phyloP scores from a whole-genome alignment of 192 early-diverging fungal genomes.

The Rhizophagus prolifer region DNA sequence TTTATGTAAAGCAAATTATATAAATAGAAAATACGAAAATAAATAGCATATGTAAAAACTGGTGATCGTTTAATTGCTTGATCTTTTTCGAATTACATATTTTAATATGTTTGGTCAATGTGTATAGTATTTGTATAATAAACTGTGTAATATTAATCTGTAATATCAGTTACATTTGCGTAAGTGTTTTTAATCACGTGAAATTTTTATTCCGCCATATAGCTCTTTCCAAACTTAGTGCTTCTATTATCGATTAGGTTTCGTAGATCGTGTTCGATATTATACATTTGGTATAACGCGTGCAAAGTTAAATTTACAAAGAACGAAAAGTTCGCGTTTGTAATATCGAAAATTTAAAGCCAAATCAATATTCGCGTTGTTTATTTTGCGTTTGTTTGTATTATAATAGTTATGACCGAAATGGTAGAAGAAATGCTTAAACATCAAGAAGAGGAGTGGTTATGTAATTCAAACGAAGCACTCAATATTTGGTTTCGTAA shows the following conservation, averaged over 20 bases:
- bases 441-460: not conserved
- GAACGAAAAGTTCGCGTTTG: not conserved
- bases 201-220: not conserved
- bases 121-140: no score
- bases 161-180: no score
- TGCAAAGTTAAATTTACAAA: not conserved
- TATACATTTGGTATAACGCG: not conserved
- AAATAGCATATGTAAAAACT: no score
- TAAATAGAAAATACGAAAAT: not conserved
- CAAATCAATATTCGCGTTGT: not conserved
- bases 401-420: not conserved
- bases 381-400: not conserved
- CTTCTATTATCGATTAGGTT: not conserved
- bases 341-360: not conserved
- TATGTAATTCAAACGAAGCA: conserved; percentile 3
- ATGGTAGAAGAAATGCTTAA: not conserved
- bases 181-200: not conserved
- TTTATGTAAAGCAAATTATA: conserved; percentile 51
- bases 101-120: no score
- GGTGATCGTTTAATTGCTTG: no score
- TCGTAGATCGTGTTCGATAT: not conserved
- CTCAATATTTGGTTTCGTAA: not conserved
- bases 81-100: not conserved
- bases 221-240: no score
- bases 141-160: no score